Evolutionary conservation across 495 filamentous ascomycete genomes (phyloP).

Genomic region (Tuber microsphaerosporum): DNA sequence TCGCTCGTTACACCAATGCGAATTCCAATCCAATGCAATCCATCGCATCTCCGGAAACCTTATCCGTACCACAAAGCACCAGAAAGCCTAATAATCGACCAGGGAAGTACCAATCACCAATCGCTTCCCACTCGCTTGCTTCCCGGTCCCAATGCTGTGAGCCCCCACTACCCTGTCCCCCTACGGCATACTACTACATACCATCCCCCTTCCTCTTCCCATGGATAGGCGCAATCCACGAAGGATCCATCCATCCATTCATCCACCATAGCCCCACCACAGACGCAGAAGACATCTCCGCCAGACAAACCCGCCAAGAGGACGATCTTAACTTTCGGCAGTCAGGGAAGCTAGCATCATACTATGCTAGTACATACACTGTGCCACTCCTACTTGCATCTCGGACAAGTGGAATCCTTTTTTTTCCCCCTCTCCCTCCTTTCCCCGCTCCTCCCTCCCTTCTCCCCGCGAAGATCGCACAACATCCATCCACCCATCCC

Average conservation of each 20-base stretch:
- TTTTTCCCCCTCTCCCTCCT: background rate
- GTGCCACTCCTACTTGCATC: background rate
- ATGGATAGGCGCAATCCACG: background rate
- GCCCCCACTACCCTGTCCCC: background rate
- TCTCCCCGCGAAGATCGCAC: background rate
- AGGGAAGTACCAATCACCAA: background rate
- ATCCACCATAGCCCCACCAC: background rate
- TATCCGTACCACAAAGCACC: background rate
- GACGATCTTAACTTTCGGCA: background rate
- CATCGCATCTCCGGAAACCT: background rate
- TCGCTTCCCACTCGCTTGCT: background rate
- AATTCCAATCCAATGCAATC: background rate
- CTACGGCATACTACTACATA: background rate
- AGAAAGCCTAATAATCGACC: background rate
- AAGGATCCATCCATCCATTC: background rate
- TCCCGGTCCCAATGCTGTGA: background rate
- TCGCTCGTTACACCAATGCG: background rate
- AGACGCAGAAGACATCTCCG: background rate
- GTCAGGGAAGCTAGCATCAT: background rate
- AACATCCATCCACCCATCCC: background rate
- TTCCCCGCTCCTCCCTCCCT: background rate
- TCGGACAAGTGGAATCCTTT: background rate
- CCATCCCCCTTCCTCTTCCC: background rate
- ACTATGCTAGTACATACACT: too few species aligned
- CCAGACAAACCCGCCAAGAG: background rate